Base-by-base conservation (phyloP, 352 stramenopile genomes). In the Pythium pyrilobum region DNA sequence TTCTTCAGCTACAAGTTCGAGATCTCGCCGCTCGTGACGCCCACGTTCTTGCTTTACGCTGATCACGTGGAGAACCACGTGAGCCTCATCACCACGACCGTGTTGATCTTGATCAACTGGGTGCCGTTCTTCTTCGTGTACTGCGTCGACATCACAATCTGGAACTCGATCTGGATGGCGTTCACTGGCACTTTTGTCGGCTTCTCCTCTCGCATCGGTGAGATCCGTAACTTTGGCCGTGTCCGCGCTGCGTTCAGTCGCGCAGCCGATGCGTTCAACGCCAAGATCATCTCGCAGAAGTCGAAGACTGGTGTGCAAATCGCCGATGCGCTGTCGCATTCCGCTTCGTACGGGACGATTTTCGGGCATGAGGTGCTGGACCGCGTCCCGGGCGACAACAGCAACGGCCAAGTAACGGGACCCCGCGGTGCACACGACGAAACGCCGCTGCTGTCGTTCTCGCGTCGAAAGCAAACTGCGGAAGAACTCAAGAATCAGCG, bases 1-100 rank as follows among this genome's bases (percentile, higher is more conserved):
- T 97, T 92, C 62, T 99, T 99, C 67, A 98, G 92, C 50, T 99
- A 98, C 74, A 87, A 97, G 60, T 99, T 99, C 66, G 94, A 99
- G 64, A 97, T 99, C 12, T 94, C 89, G 24, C 92, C 91, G 28
- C 91, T 98, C 45, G 92, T 98, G 21, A 82, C 97, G 3, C 97
- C 97, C 15, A 96, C 89, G 8, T 85, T 98, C 52, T 62, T 99
- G 73, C 74, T 99, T 29, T 98, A 94, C 34, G 95, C 97, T 38
- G 97, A 99, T 64, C 97, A 98, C 62, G 66, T 97, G 24, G 80
- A 92, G 55, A 93, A 87, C 63, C 67, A 76, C 28, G 85, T 92
- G 38, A 92, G 80, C 44, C 82, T 95, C 41, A 72, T 94, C 50
- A 81, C 74, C 39, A 97, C 87, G 3, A 56, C 72, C 33, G 64